Conservation (phyloP, 2,329 filamentous ascomycete genomes). For the Penicillium sp. region DNA sequence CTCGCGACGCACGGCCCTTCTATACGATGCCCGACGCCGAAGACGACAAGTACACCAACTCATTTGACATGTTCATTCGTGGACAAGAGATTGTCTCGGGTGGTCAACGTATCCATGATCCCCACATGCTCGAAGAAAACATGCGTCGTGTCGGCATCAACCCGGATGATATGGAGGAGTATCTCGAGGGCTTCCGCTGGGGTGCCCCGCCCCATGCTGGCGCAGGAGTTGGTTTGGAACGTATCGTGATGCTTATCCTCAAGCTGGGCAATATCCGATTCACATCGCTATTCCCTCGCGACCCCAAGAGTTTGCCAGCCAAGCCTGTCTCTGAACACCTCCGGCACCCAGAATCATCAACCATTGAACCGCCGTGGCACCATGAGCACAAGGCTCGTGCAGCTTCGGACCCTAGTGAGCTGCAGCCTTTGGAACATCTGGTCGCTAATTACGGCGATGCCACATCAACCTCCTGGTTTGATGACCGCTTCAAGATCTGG, state of each 20-base stretch:
- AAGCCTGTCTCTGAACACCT: constrained; percentile 63
- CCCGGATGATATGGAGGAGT: constrained; percentile 83
- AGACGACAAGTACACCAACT: constrained; percentile 75
- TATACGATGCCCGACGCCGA: constrained; percentile 83
- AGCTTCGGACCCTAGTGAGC: constrained; percentile 50
- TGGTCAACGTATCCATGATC: constrained; percentile 88
- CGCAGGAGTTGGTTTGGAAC: constrained; percentile 85
- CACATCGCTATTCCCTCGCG: constrained; percentile 81
- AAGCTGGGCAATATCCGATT: constrained; percentile 87
- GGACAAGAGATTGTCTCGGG: constrained; percentile 92
- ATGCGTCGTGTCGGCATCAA: constrained; percentile 75
- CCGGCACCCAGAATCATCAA: constrained; percentile 86
- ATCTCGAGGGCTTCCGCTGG: constrained; percentile 83
- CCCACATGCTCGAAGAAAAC: constrained; percentile 69
- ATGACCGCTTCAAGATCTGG: constrained; percentile 86
- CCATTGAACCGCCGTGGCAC: constrained; percentile 67
- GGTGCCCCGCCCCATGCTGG: constrained; percentile 87
- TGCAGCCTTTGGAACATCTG: constrained; percentile 78
- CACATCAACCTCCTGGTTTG: constrained; percentile 89
- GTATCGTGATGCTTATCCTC: constrained; percentile 80
- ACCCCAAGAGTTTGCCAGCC: constrained; percentile 80
- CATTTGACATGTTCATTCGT: constrained; percentile 91
- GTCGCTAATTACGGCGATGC: constrained; percentile 96
- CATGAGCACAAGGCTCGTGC: constrained; percentile 40
- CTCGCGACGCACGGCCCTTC: constrained; percentile 77